Conservation (phyloP, 768 basidiomycete genomes). For the Leccinum rimulosum region DNA sequence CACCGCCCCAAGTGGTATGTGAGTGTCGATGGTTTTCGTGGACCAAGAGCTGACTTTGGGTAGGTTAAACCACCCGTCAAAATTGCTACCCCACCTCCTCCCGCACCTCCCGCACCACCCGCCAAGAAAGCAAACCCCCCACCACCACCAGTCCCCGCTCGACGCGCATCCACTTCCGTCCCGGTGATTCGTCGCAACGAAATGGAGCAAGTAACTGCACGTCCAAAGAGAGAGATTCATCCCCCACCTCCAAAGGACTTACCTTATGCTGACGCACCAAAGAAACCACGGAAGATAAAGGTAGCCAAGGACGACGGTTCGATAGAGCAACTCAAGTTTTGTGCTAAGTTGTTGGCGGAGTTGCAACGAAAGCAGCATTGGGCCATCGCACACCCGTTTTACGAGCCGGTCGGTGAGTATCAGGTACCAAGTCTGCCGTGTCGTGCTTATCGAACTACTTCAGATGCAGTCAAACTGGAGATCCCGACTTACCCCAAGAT, state of each 20-base stretch:
- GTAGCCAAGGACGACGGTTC: slow-evolving; percentile 61
- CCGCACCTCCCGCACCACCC: slow-evolving; percentile 41
- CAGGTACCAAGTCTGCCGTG: not conserved
- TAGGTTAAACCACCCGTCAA: slow-evolving; percentile 48
- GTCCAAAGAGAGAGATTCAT: slow-evolving; percentile 98
- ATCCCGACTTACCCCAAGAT: slow-evolving; percentile 85
- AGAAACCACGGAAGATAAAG: slow-evolving; percentile 65
- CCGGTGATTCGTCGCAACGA: slow-evolving; percentile 85
- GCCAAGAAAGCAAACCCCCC: slow-evolving; percentile 30
- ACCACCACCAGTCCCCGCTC: slow-evolving; percentile 42
- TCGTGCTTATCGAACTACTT: not conserved
- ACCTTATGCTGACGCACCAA: slow-evolving; percentile 74
- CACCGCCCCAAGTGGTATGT: slow-evolving; percentile 72
- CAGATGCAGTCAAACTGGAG: slow-evolving; percentile 76
- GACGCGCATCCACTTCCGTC: slow-evolving; percentile 77
- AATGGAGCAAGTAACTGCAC: slow-evolving; percentile 46
- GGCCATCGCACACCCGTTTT: slow-evolving; percentile 75
- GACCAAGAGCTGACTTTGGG: slow-evolving; percentile 13
- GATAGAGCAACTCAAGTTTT: slow-evolving; percentile 83
- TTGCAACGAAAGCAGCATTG: slow-evolving; percentile 78
- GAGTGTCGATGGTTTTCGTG: slow-evolving; percentile 18
- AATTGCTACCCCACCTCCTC: slow-evolving; percentile 36
- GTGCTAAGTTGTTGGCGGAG: slow-evolving; percentile 69
- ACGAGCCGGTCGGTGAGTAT: slow-evolving; percentile 87
- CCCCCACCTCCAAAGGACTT: slow-evolving; percentile 92